These are phyloP conservation scores for Chlamydomonas sp. DNA, from an alignment of 139 green algal species.

Conservation along the genomic window DNA sequence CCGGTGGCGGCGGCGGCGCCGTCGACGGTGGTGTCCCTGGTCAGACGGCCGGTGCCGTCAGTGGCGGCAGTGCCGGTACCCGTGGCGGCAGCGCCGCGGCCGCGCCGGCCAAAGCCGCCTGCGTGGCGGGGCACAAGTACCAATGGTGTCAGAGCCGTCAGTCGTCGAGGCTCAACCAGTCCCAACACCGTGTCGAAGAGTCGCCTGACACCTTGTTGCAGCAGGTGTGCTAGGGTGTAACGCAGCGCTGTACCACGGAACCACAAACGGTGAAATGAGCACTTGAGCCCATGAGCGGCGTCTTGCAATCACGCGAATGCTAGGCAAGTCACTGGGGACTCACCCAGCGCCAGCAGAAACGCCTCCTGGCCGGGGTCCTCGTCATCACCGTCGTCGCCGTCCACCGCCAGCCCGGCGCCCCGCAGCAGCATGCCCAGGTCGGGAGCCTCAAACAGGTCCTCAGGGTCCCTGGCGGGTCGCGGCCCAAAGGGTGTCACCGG, in stretches of 20 bases:
- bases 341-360: slow-evolving; percentile 3
- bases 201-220: too few species aligned
- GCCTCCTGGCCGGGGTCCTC: not conserved
- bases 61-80: not conserved
- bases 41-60: too few species aligned
- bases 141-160: too few species aligned
- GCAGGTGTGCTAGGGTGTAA: too few species aligned
- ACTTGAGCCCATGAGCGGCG: too few species aligned
- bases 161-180: too few species aligned
- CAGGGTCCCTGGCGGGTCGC: not conserved
- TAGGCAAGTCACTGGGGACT: not conserved
- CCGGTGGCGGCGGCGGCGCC: not conserved
- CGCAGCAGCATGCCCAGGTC: slow-evolving; percentile 4
- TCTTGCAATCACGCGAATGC: too few species aligned
- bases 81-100: not conserved
- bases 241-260: too few species aligned
- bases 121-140: too few species aligned
- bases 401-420: not conserved
- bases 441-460: slow-evolving; percentile 26
- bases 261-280: too few species aligned
- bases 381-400: not conserved
- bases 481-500: too few species aligned
- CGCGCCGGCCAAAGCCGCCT: not conserved
- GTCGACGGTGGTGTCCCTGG: not conserved
- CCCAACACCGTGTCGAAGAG: too few species aligned